Conservation (phyloP, 169 alveolate genomes). For the Eimeria praecox region DNA sequence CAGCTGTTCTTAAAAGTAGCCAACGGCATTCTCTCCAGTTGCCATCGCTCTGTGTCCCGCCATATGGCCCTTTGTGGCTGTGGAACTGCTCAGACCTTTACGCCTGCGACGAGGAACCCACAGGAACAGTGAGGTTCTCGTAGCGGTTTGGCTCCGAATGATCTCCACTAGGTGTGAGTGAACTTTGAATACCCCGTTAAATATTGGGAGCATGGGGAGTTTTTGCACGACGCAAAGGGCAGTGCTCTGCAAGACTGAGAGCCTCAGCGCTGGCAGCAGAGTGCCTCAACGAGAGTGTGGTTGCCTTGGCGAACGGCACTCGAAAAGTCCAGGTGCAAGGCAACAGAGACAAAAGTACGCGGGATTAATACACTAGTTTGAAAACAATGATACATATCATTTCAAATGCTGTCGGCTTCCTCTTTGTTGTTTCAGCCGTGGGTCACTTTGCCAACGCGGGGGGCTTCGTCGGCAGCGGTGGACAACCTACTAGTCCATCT, state of each 20-base stretch:
- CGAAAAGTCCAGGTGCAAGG: background rate
- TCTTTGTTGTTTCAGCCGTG: background rate
- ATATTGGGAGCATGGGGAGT: background rate
- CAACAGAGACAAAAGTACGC: background rate
- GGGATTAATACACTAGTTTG: background rate
- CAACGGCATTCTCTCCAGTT: background rate
- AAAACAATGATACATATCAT: background rate
- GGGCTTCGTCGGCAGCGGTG: conserved; percentile 9
- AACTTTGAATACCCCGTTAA: no score
- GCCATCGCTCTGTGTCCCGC: background rate
- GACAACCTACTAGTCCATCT: background rate
- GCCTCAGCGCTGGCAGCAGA: conserved; percentile 26
- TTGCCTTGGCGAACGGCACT: background rate
- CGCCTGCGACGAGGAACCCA: background rate
- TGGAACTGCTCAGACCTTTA: background rate
- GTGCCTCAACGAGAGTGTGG: background rate
- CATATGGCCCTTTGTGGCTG: background rate
- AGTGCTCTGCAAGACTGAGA: background rate
- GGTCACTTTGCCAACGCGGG: conserved; percentile 17
- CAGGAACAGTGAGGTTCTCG: background rate
- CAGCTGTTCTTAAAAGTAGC: background rate
- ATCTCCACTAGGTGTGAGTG: background rate
- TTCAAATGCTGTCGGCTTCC: background rate
- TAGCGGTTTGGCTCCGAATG: background rate
- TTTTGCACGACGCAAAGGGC: background rate